A percentile compares a stretch with the other conserved stretches of the same genome.
These are phyloP conservation scores for Yamadazyma triangularis DNA, from an alignment of 1,139 yeast genomes.

Conservation along the genomic window DNA sequence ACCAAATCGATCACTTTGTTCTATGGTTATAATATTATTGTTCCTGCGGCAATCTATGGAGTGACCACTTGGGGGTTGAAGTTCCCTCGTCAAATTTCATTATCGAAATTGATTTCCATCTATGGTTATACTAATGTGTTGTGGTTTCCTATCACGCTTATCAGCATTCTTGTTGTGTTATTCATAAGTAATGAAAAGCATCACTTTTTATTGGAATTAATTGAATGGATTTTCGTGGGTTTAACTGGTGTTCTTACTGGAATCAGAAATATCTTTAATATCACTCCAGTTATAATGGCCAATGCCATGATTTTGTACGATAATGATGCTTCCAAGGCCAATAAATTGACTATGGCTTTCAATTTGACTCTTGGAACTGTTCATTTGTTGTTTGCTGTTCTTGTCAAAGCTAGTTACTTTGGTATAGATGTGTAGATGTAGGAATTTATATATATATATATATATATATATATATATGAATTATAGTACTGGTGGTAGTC, in stretches of 20 bases:
- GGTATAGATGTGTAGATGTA: constrained; percentile 26
- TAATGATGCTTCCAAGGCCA: constrained; percentile 19
- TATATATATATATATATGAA: too few relatives aligned
- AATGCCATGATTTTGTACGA: constrained; percentile 28
- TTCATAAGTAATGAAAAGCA: constrained; percentile 36
- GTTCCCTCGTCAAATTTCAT: constrained; percentile 35
- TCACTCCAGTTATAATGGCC: constrained; percentile 37
- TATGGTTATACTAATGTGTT: constrained; percentile 76
- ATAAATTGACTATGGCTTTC: constrained; percentile 15
- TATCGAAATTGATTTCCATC: constrained; percentile 48
- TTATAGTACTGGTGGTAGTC: too few relatives aligned
- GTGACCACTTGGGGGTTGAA: constrained; percentile 41
- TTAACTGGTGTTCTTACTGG: constrained; percentile 48
- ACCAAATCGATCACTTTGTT: constrained; percentile 62
- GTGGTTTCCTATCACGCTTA: constrained; percentile 74
- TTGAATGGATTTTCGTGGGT: constrained; percentile 46
- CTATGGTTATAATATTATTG: constrained; percentile 66
- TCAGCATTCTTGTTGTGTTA: constrained; percentile 47
- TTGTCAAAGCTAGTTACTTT: constrained; percentile 47
- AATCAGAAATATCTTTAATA: constrained; percentile 38
- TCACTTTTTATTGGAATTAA: constrained; percentile 26
- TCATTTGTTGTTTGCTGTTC: constrained; percentile 41
- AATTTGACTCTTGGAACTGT: constrained; percentile 28
- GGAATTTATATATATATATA: too few relatives aligned
- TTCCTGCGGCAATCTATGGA: constrained; percentile 54